phyloP scores from a whole-genome alignment of 352 stramenopile genomes.

The Phytophthora constricta region DNA sequence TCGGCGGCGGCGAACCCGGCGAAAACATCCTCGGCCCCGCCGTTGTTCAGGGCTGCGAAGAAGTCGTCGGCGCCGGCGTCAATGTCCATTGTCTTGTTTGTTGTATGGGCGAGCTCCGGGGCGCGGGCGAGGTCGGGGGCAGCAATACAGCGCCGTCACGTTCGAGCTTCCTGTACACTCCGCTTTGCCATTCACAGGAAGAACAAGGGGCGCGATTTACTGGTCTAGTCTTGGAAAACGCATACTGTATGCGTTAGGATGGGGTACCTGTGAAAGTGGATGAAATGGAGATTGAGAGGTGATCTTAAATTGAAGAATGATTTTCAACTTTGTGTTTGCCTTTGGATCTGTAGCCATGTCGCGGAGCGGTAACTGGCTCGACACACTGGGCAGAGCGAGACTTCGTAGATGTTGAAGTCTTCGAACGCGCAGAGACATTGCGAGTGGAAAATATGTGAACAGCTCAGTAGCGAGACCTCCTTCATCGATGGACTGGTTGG shows the following conservation, averaged over 20 bases:
- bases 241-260: no score
- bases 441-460: conserved; percentile 78
- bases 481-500: conserved; percentile 35
- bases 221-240: no score
- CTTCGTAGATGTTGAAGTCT: conserved; percentile 88
- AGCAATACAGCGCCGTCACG: conserved; percentile 1
- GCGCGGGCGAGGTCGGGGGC: conserved; percentile 14
- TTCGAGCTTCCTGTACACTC: neutral
- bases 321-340: neutral
- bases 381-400: conserved; percentile 80
- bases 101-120: neutral
- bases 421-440: conserved; percentile 83
- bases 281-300: conserved; percentile 9
- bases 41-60: conserved; percentile 79
- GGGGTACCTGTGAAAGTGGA: neutral
- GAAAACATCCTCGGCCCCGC: conserved; percentile 59
- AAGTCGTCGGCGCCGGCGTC: conserved; percentile 84
- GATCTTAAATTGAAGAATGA: no score
- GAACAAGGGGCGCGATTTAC: no score
- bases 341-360: conserved; percentile 19
- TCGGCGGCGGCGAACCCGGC: conserved; percentile 56
- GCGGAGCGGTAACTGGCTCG: conserved; percentile 46
- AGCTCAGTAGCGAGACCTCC: conserved; percentile 72
- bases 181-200: neutral
- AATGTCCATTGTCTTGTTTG: conserved; percentile 56